A percentile compares a stretch with the other conserved stretches of the same genome.
Evolutionary conservation across 176 grass and related monocot species (phyloP).

Genomic region (Hyparrhenia diplandra): DNA sequence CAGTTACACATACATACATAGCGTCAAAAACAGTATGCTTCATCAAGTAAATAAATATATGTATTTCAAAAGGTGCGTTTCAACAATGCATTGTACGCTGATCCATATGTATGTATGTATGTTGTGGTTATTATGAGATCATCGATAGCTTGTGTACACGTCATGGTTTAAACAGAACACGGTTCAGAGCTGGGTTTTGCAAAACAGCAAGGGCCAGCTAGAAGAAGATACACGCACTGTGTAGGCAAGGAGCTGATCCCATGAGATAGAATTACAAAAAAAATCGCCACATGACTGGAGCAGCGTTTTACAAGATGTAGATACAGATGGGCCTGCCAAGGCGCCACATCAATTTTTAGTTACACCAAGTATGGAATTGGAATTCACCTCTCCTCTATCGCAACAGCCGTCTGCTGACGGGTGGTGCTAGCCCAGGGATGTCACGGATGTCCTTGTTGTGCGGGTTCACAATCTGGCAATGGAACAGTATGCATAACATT

Average conservation of each 20-base stretch:
- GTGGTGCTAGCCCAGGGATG: conserved; percentile 82
- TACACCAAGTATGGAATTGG: conserved; percentile 17
- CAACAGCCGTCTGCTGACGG: conserved; percentile 60
- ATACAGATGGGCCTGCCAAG: conserved; percentile 11
- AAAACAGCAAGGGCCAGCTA: not conserved
- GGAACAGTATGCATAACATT: conserved; percentile 2
- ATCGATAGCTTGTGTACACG: conserved; percentile 21
- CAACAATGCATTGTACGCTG: not conserved
- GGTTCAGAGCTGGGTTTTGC: not conserved
- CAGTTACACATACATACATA: not conserved
- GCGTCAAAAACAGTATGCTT: not conserved
- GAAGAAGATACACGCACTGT: conserved; percentile 1
- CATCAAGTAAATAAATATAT: not conserved
- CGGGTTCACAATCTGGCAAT: conserved; percentile 83
- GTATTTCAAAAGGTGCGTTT: not conserved
- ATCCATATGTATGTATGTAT: not conserved
- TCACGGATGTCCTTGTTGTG: conserved; percentile 78
- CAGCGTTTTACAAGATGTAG: not conserved
- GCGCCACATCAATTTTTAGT: not conserved
- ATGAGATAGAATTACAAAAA: conserved; percentile 30
- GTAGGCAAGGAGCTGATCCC: not conserved
- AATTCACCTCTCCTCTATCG: conserved; percentile 45
- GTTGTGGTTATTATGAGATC: not conserved
- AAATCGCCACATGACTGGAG: not conserved
- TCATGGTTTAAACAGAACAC: conserved; percentile 1